Evolutionary conservation across 208 protist genomes (phyloP), one percentile per base, ranked within the genome.

Genomic region (Wallacemonas collosoma): DNA sequence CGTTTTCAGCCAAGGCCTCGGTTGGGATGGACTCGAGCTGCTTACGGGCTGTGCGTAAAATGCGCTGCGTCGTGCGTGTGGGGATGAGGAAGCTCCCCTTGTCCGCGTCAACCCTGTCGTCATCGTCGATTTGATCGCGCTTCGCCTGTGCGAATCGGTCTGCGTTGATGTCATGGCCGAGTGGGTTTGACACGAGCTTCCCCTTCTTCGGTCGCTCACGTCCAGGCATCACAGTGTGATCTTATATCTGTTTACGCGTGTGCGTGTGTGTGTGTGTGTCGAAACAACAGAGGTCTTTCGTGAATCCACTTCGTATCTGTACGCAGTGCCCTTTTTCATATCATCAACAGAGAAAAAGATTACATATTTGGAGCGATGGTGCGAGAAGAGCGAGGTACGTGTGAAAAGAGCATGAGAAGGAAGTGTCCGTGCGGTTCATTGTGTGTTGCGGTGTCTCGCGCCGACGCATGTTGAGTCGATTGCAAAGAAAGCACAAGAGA

Each of bases 151-250:
- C 93, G 68, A 91, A 95, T 71, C 89, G 89, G 57, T 91, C 87
- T 8, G 89, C 89, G 69, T 94, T 57, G 58, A 95, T 70, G 62
- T 95, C 90, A 2, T 95, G 88, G 41, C 85, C 87, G 0, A 97
- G 80, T 7, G 89, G 87, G 76, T 97, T 96, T 11, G 68, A 67
- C 64, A 70, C 68, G 61, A 68, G 74, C 43, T 79, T 85, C 2
- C 69, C 61, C 71, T 86, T 92, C 47, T 85, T 77, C 61, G 79
- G 80, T 0, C 79, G 61, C 65, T 80, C 81, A 51, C 81, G 81
- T 4, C 73, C 76, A 41, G 81, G 77, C 80, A 85, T 85, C 2
- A 15, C 41, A 9, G 12, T n/a, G 8, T 7, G 15, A 60, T 14
- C n/a, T 17, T 36, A 45, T 53, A 26, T 0, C 41, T 40, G 38